phyloP scores from a whole-genome alignment of 1,284 basidiomycete species.

The Peniophora sp. region DNA sequence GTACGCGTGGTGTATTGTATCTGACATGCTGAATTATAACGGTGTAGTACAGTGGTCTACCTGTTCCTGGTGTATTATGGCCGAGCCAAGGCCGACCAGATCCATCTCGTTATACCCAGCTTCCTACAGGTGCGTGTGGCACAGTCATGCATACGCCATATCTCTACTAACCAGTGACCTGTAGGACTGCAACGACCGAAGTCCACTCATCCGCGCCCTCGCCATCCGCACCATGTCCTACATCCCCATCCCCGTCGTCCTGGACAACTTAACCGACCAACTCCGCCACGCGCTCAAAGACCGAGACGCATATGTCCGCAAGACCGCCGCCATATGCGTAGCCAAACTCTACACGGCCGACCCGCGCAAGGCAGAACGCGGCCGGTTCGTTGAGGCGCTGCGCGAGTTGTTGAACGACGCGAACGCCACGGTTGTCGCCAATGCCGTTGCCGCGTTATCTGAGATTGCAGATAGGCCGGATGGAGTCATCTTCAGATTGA shows the following conservation, averaged over 20 bases:
- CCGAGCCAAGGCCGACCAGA: constrained; percentile 80
- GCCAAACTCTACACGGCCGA: constrained; percentile 88
- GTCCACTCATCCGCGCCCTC: constrained; percentile 86
- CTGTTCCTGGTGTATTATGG: constrained; percentile 92
- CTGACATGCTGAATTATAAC: constrained; percentile 6
- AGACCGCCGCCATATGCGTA: constrained; percentile 91
- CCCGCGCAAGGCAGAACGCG: constrained; percentile 75
- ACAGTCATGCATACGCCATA: constrained; percentile 1
- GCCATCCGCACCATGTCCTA: constrained; percentile 97
- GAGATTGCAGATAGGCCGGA: constrained; percentile 90
- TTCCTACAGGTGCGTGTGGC: constrained; percentile 74
- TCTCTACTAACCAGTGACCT: background rate
- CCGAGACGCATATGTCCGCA: constrained; percentile 91
- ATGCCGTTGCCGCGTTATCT: constrained; percentile 89
- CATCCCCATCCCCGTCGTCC: constrained; percentile 79
- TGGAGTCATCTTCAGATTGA: constrained; percentile 83
- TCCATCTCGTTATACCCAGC: constrained; percentile 81
- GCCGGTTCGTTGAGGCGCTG: constrained; percentile 79
- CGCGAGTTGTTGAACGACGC: constrained; percentile 86
- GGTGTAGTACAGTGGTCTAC: constrained; percentile 70
- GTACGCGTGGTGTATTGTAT: constrained; percentile 39
- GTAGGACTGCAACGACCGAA: constrained; percentile 87
- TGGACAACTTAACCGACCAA: constrained; percentile 76
- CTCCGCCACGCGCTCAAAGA: constrained; percentile 85
- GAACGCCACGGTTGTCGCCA: constrained; percentile 92